Conservation (phyloP, 2,329 filamentous ascomycete species). For the Blumeriella jaapii region DNA sequence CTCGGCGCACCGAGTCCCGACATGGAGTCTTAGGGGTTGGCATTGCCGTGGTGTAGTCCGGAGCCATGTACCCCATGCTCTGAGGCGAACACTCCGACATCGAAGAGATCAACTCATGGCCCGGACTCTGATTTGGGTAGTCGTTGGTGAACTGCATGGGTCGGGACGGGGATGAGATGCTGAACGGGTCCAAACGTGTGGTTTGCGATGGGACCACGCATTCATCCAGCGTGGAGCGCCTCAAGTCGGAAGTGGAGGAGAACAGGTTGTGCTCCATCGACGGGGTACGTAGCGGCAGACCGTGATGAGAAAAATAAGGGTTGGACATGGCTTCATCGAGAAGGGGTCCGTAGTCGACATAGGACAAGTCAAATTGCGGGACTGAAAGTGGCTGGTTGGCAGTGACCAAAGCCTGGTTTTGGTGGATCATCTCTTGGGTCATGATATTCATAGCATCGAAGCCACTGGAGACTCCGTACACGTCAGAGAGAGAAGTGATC, state of each 20-base stretch:
- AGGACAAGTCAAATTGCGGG: conserved; percentile 2
- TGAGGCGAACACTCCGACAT: not conserved
- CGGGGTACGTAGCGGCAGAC: conserved; percentile 11
- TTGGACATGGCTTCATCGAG: conserved; percentile 1
- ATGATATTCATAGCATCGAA: conserved; percentile 13
- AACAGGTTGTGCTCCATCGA: conserved; percentile 13
- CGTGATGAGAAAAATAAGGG: conserved; percentile 6
- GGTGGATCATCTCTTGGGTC: conserved; percentile 11
- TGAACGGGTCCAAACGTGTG: conserved; percentile 16
- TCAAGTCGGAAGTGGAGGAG: conserved; percentile 13
- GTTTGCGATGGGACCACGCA: conserved; percentile 23
- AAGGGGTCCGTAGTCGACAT: not conserved
- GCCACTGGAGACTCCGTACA: conserved; percentile 4
- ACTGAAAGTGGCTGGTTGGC: no score
- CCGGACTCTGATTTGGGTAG: not conserved
- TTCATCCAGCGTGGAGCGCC: conserved; percentile 11
- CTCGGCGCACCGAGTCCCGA: not conserved
- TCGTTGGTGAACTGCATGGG: conserved; percentile 3
- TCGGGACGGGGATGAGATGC: conserved; percentile 9
- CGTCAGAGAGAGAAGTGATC: conserved; percentile 7
- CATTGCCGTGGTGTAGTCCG: not conserved
- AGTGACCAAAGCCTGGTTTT: no score
- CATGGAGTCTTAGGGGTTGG: not conserved
- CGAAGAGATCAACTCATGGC: not conserved
- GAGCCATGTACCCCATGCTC: not conserved